Evolutionary conservation across 169 alveolate species (phyloP).

Genomic region (Plasmodium sp.): DNA sequence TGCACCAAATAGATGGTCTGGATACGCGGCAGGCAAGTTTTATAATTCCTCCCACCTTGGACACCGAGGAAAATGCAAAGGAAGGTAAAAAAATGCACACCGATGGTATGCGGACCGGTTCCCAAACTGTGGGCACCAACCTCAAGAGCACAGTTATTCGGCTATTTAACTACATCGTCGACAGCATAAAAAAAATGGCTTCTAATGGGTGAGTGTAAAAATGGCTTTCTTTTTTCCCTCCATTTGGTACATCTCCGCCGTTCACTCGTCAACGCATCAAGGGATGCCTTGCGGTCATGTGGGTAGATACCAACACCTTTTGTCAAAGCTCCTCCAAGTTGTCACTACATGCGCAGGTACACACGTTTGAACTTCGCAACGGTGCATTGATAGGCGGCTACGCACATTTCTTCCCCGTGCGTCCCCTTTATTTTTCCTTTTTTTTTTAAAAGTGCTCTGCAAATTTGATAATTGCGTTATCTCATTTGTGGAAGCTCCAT

Average conservation of each 20-base stretch:
- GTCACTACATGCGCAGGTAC: background rate
- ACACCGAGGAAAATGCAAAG: conserved; percentile 6
- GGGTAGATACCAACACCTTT: background rate
- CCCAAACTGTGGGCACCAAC: background rate
- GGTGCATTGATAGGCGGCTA: background rate
- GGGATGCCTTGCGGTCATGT: background rate
- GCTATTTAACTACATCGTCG: conserved; percentile 51
- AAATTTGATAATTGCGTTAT: background rate
- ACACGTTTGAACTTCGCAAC: background rate
- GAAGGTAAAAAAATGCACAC: background rate
- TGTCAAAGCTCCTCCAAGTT: background rate
- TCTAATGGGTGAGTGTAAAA: background rate
- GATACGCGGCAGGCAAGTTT: conserved; percentile 14
- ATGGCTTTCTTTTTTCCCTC: background rate
- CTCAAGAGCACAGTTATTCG: conserved; percentile 34
- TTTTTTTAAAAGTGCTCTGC: background rate
- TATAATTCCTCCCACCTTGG: background rate
- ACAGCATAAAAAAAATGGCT: background rate
- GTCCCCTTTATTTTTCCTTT: background rate
- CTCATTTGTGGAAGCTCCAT: background rate
- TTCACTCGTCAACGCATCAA: background rate
- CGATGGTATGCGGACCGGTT: background rate
- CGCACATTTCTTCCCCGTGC: background rate
- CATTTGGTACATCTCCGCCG: background rate
- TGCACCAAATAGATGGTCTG: background rate